Conservation (phyloP, 2,329 filamentous ascomycete species). For the Botrytis fragariae region DNA sequence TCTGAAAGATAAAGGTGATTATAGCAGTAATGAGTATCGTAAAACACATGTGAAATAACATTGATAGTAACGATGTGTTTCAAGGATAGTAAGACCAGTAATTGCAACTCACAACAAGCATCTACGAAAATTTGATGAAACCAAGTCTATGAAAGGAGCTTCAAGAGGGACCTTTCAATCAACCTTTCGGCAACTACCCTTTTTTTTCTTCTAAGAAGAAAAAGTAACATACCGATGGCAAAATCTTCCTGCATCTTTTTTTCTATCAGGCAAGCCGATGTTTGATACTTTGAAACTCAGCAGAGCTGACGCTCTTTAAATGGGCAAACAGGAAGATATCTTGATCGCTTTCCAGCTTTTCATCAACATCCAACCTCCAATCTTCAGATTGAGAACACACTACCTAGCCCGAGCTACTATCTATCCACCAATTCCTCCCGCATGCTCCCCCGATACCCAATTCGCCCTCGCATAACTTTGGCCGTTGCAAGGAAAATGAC, state of each 20-base stretch:
- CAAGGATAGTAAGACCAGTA: too few species aligned
- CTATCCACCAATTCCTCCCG: background rate
- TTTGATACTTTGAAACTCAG: background rate
- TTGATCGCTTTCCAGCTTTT: background rate
- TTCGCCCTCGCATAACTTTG: too few species aligned
- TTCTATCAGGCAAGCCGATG: background rate
- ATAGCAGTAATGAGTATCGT: too few species aligned
- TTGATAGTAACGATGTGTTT: too few species aligned
- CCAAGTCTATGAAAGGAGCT: background rate
- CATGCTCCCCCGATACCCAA: background rate
- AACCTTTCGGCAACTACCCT: too few species aligned
- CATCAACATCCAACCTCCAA: background rate
- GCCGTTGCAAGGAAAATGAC: rapidly evolving
- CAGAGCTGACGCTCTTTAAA: background rate
- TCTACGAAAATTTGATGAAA: too few species aligned
- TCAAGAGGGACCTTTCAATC: too few species aligned
- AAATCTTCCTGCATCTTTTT: background rate
- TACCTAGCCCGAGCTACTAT: background rate
- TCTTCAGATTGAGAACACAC: background rate
- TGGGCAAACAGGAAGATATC: too few species aligned
- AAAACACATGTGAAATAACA: too few species aligned
- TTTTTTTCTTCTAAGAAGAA: background rate
- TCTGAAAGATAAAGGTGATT: too few species aligned
- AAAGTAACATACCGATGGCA: background rate
- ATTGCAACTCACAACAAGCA: too few species aligned